Base-by-base conservation (phyloP, 768 basidiomycete genomes). In the Dentipellis sp. region DNA sequence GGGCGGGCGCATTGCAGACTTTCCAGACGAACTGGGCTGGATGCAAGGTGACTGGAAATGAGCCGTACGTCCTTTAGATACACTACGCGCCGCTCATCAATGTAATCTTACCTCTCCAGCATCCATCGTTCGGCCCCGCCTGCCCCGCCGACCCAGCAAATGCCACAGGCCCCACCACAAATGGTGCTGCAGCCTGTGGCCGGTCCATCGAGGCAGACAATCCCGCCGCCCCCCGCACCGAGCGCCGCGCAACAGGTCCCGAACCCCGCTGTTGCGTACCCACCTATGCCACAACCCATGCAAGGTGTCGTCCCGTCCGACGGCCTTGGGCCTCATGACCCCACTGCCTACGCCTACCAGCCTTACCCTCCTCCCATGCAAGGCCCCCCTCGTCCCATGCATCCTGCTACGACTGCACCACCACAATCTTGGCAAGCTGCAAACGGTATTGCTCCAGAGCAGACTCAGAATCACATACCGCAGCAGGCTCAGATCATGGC, bases 11-110 rank as follows among this genome's bases (percentile, higher is more conserved):
- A 47, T 74, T 93, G 36, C 86, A 88, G 66, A 88, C 86, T 0
- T 91, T 84, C 64, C 78, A 81, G 51, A 81, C 74, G 56, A 83
- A 88, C 62, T 93, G 86, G 81, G 88, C 84, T 10, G 86, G 81
- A 22, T 92, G 87, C 62, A 91, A 87, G 71, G 80, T 93, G 17
- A 83, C 79, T 17, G 90, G 89, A 21, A 75, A 73, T 16, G 88
- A 92, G 69, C 70, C 74, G 89, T 92, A 69, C 37, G 78, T 71
- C 10, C 38, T 55, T 12, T 36, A 17, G 29, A 29, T 3, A 29
- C 29, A 6, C 29, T 29, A 29, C 6, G 6, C 29, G 64, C 6
- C 54, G 65, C 6, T 39, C 64, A 10, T 60, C 63, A 23, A 45
- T 21, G 39, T 10, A 3, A 29, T 29, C 34, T 42, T 54, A 40